Percentiles rank a stretch among this genome's conserved stretches.
Conservation (phyloP, 2,329 filamentous ascomycete genomes). For the Myriosclerotinia scirpicola region DNA sequence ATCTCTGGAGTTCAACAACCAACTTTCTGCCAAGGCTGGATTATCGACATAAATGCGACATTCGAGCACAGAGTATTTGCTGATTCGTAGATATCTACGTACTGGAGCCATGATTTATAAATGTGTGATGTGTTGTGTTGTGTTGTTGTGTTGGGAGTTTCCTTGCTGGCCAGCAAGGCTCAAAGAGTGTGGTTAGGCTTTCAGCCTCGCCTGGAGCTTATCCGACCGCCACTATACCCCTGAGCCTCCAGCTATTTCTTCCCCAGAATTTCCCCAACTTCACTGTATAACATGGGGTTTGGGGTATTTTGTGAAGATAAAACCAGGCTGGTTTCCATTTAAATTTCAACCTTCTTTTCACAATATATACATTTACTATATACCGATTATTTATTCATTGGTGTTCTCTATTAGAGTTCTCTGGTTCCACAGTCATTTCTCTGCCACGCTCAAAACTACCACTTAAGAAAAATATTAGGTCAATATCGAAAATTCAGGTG, state of each 20-base stretch:
- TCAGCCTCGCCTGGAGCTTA: not conserved
- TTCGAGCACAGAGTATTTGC: constrained; percentile 92
- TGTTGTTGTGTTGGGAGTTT: not conserved
- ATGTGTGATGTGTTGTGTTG: not conserved
- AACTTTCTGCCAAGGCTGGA: constrained; percentile 76
- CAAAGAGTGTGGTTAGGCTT: not conserved
- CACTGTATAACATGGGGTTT: not conserved
- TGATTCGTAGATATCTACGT: constrained; percentile 86
- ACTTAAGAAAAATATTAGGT: too few relatives aligned
- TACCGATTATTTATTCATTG: too few relatives aligned
- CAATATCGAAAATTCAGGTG: too few relatives aligned
- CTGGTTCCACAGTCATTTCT: too few relatives aligned
- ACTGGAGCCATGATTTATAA: constrained; percentile 71
- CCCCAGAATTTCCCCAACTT: not conserved
- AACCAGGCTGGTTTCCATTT: not conserved
- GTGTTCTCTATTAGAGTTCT: too few relatives aligned
- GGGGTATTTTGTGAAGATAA: not conserved
- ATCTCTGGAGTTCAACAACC: constrained; percentile 76
- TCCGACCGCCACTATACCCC: not conserved
- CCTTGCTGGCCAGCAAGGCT: not conserved
- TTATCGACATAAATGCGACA: constrained; percentile 95
- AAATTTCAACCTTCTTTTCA: not conserved
- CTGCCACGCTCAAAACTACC: too few relatives aligned
- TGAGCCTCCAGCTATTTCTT: not conserved
- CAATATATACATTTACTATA: too few relatives aligned